Conservation (phyloP, 2,329 filamentous ascomycete genomes). For the Pseudocercospora eumusae region DNA sequence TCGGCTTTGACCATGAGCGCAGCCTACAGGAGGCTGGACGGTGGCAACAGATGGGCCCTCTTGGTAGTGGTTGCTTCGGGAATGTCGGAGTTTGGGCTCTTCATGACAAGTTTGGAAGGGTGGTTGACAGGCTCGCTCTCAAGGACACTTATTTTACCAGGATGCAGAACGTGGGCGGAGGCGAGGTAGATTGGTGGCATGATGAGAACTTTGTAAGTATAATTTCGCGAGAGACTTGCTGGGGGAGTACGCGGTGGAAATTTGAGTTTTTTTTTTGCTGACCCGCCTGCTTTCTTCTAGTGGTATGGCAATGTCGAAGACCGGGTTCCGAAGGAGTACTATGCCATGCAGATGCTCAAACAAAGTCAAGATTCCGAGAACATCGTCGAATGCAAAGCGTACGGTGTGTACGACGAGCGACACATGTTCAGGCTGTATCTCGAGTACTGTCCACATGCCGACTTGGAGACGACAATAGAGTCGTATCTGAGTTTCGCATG, state of each 20-base stretch:
- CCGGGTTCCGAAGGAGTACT: background rate
- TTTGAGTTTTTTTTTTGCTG: background rate
- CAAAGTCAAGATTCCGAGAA: background rate
- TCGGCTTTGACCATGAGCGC: background rate
- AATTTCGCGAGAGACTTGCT: too few species aligned
- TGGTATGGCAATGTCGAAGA: conserved; percentile 2
- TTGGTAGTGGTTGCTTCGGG: background rate
- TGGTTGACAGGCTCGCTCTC: background rate
- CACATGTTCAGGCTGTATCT: conserved; percentile 10
- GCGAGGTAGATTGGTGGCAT: too few species aligned
- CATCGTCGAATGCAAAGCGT: conserved; percentile 1
- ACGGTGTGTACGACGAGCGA: background rate
- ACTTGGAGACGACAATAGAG: background rate
- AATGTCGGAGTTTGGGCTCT: background rate
- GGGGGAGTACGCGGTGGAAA: too few species aligned
- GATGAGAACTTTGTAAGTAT: too few species aligned
- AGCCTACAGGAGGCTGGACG: background rate
- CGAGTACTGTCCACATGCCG: background rate
- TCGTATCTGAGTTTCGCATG: background rate
- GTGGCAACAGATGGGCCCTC: background rate
- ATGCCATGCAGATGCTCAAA: background rate
- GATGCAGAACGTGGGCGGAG: background rate
- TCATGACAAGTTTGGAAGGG: background rate
- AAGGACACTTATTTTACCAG: background rate
- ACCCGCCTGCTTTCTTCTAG: background rate